phyloP scores from a whole-genome alignment of 306 rosid genomes.

The Neltuma alba region DNA sequence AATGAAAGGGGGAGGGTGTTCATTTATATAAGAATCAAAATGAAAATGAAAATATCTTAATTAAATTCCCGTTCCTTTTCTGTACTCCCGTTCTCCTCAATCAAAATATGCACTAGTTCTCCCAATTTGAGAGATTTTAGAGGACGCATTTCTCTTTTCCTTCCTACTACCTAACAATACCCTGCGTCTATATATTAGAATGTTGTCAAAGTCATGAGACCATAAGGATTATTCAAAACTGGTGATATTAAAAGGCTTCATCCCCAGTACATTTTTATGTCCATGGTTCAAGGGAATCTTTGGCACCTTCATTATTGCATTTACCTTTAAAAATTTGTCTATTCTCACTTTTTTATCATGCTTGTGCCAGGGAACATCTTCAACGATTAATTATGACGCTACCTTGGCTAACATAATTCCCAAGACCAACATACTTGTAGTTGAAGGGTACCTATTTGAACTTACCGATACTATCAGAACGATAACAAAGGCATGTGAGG shows the following conservation, averaged over 20 bases:
- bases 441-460: conserved; percentile 94
- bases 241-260: neutral
- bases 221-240: neutral
- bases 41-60: too few species aligned
- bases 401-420: conserved; percentile 71
- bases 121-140: neutral
- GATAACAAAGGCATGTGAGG: conserved; percentile 69
- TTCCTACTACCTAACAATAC: neutral
- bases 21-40: too few species aligned
- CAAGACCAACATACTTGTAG: conserved; percentile 78
- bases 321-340: conserved; percentile 1
- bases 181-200: neutral
- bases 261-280: neutral
- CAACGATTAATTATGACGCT: conserved; percentile 67
- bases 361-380: conserved; percentile 80
- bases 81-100: neutral
- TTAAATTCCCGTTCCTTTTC: too few species aligned
- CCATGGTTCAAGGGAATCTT: neutral
- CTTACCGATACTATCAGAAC: conserved; percentile 82
- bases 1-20: too few species aligned
- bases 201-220: neutral
- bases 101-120: neutral
- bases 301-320: conserved; percentile 1
- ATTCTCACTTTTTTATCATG: conserved; percentile 16
- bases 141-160: neutral